Evolutionary conservation across 768 basidiomycete species (phyloP).

Genomic region (Russula sp.): DNA sequence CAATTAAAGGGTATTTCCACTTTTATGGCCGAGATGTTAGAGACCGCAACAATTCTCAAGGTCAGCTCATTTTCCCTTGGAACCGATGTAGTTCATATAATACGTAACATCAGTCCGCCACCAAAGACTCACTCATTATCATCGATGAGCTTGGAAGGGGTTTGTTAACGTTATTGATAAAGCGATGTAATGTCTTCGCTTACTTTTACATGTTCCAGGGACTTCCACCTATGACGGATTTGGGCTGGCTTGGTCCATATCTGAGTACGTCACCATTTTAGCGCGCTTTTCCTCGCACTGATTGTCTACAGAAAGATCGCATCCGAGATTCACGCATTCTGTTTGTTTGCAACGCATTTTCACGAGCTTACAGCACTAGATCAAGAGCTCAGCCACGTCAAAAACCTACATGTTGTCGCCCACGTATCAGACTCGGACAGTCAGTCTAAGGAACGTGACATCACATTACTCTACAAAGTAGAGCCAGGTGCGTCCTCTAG

Average conservation of each 20-base stretch:
- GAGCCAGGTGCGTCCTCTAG: conserved; percentile 53
- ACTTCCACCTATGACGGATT: conserved; percentile 98
- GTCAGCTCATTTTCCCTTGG: conserved; percentile 35
- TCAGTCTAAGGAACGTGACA: conserved; percentile 53
- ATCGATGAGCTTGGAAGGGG: conserved; percentile 96
- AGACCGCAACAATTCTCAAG: conserved; percentile 90
- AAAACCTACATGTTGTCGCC: conserved; percentile 93
- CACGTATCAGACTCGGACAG: conserved; percentile 59
- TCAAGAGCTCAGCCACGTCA: conserved; percentile 78
- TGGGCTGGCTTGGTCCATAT: conserved; percentile 97
- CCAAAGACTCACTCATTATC: conserved; percentile 88
- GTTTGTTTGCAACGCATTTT: conserved; percentile 96
- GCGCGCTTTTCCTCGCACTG: not conserved
- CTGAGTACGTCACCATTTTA: conserved; percentile 54
- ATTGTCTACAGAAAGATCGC: conserved; percentile 69
- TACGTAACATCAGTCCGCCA: conserved; percentile 57
- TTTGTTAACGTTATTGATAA: conserved; percentile 25
- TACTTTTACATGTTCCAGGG: conserved; percentile 36
- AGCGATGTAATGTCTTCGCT: not conserved
- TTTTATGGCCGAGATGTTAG: conserved; percentile 99
- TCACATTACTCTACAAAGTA: conserved; percentile 70
- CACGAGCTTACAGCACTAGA: conserved; percentile 93
- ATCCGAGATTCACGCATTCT: conserved; percentile 85
- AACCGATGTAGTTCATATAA: not conserved
- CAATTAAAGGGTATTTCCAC: conserved; percentile 97